Evolutionary conservation across 768 basidiomycete genomes (phyloP).

Genomic region (Coprinopsis sp.): DNA sequence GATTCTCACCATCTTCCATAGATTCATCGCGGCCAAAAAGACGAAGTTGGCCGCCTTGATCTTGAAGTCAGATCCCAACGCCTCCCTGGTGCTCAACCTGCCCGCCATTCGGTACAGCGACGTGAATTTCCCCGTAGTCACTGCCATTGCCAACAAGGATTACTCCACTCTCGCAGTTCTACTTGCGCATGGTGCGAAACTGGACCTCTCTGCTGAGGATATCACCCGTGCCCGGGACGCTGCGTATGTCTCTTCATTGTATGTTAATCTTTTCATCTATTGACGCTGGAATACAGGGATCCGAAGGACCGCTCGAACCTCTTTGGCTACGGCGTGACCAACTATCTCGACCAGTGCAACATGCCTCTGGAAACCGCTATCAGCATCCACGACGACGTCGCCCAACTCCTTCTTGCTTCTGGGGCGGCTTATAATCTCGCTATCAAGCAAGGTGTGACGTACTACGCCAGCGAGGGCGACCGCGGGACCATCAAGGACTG

Average conservation of each 20-base stretch:
- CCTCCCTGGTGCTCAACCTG: conserved; percentile 33
- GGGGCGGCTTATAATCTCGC: conserved; percentile 33
- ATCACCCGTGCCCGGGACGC: conserved; percentile 29
- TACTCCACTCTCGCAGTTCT: conserved; percentile 34
- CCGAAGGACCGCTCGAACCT: conserved; percentile 14
- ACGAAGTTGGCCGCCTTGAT: conserved; percentile 37
- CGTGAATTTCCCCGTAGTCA: conserved; percentile 32
- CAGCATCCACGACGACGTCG: conserved; percentile 30
- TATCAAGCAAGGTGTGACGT: conserved; percentile 19
- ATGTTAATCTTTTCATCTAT: neutral
- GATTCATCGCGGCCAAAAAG: conserved; percentile 30
- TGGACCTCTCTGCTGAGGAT: conserved; percentile 31
- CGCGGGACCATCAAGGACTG: conserved; percentile 34
- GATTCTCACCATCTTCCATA: conserved; percentile 39
- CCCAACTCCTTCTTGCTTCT: conserved; percentile 33
- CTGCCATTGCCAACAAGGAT: conserved; percentile 28
- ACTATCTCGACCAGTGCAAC: conserved; percentile 23
- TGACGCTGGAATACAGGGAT: conserved; percentile 6
- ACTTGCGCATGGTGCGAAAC: conserved; percentile 38
- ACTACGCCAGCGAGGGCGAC: conserved; percentile 14
- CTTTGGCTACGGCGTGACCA: conserved; percentile 20
- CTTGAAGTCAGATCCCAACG: conserved; percentile 38
- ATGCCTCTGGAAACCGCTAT: conserved; percentile 37
- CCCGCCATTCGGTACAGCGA: conserved; percentile 25
- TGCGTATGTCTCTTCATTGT: conserved; percentile 19